Evolutionary conservation across 2,329 filamentous ascomycete species (phyloP), one percentile per base, ranked within the genome.

Genomic region (Macrophomina tecta): DNA sequence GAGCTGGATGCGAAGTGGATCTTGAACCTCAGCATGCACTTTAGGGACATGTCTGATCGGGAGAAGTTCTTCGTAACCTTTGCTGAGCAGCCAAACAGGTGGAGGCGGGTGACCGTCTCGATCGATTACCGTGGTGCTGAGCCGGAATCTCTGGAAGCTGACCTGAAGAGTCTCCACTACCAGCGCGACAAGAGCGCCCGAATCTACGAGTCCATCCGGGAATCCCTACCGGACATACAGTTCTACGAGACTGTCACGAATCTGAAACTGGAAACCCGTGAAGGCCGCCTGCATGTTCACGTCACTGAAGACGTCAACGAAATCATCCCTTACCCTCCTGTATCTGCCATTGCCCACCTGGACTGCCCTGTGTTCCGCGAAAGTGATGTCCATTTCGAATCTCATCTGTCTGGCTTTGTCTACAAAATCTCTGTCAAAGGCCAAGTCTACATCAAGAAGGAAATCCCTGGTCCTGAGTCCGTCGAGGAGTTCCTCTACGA

Each of bases 61-160:
- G 95, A 99, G 78, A 99, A 99, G 78, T 98, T 98, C 82, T 99
- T 98, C 78, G 90, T 99, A 69, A 98, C 95, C 0, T 99, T 92
- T 77, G 92, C 93, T 56, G 91, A 97, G 77, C 86, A 87, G 56
- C 89, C 92, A 4, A 90, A 87, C 69, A 83, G 88, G 69, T 97
- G 94, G 92, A 88, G 93, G 65, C 87, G 94, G 60, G 91, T 99
- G 61, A 98, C 95, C 2, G 89, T 99, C 36, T 97, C 95, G 0
- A 88, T 96, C 72, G 95, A 99, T 80, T 99, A 98, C 79, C 89
- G 93, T 68, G 83, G 91, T 74, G 90, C 93, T 4, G 89, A 90
- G 1, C 85, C 87, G 1, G 90, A 91, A 70, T 98, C 94, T 0
- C 84, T 99, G 8, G 95, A 99, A 80, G 86, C 88, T 72, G 93